Conservation (phyloP, 2,329 filamentous ascomycete genomes). For the Diplodia seriata region DNA sequence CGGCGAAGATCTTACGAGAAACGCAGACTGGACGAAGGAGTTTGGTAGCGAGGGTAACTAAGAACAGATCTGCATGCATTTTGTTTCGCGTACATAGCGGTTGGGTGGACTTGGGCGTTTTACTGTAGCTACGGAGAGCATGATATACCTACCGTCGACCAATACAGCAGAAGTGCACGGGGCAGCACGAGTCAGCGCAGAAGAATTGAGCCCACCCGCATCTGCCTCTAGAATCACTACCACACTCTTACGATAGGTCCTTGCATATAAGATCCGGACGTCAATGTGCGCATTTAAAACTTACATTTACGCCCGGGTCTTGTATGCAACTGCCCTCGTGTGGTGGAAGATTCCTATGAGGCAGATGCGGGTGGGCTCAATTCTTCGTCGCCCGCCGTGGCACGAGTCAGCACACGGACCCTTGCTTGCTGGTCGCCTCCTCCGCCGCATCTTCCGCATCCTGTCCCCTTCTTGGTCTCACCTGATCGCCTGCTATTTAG, state of each 20-base stretch:
- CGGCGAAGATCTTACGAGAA: slow-evolving; percentile 79
- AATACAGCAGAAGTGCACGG: slow-evolving; percentile 9
- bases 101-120: slow-evolving; percentile 20
- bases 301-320: too few species aligned
- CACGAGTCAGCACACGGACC: slow-evolving; percentile 18
- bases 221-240: too few species aligned
- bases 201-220: too few species aligned
- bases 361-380: too few species aligned
- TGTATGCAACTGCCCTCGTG: too few species aligned
- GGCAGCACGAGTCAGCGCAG: slow-evolving; percentile 3
- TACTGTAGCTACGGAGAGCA: slow-evolving; percentile 24
- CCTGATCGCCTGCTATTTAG: neutral
- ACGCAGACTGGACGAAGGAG: slow-evolving; percentile 92
- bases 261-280: too few species aligned
- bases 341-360: too few species aligned
- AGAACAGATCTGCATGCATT: slow-evolving; percentile 13
- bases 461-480: slow-evolving; percentile 3
- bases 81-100: slow-evolving; percentile 31
- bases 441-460: slow-evolving; percentile 19
- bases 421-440: slow-evolving; percentile 16
- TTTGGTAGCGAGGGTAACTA: slow-evolving; percentile 84
- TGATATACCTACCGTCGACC: slow-evolving; percentile 14
- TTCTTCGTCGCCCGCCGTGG: too few species aligned
- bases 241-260: too few species aligned
- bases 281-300: too few species aligned